Evolutionary conservation across 371 early-diverging fungal genomes (phyloP).

Genomic region (Mucor plumbeus): DNA sequence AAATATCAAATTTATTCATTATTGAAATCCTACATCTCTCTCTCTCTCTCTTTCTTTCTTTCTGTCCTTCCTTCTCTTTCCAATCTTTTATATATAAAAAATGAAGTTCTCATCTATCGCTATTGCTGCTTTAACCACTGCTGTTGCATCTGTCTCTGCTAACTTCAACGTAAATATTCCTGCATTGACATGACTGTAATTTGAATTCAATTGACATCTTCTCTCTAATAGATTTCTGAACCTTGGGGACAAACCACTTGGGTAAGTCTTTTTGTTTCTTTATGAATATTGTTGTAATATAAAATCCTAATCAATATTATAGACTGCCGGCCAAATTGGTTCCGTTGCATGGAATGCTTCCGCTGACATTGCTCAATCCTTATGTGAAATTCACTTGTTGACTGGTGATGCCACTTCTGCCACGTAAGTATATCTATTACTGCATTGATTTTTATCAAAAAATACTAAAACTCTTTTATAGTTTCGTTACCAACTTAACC

Average conservation of each 20-base stretch:
- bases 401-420: constrained; percentile 23
- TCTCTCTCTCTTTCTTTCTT: no score
- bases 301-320: background rate
- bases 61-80: no score
- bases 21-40: background rate
- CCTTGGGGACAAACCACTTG: constrained; percentile 28
- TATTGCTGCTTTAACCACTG: constrained; percentile 21
- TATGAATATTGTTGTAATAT: background rate
- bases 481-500: constrained; percentile 32
- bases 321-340: constrained; percentile 21
- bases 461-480: background rate
- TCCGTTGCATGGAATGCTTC: constrained; percentile 23
- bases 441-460: background rate
- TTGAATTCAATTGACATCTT: background rate
- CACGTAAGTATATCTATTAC: constrained; percentile 10
- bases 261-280: background rate
- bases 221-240: constrained; percentile 18
- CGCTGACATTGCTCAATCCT: constrained; percentile 4
- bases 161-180: constrained; percentile 17
- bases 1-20: background rate
- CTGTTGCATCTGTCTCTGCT: constrained; percentile 17
- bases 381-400: constrained; percentile 30
- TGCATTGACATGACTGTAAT: no score
- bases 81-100: background rate
- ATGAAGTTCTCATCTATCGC: constrained; percentile 24